Conservation (phyloP, 2,329 filamentous ascomycete species). For the Nemania bipapillata region DNA sequence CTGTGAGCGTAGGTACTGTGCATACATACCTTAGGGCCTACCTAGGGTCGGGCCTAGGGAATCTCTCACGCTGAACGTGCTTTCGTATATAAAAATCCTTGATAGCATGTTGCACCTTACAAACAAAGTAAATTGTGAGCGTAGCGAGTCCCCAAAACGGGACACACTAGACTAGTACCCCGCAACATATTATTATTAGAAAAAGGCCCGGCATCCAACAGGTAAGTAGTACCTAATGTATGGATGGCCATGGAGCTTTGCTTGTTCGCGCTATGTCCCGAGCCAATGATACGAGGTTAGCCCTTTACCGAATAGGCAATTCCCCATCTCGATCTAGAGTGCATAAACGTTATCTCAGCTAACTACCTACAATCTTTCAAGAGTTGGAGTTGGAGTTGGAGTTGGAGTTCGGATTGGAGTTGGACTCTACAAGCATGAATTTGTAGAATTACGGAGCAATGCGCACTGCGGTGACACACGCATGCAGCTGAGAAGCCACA, state of each 20-base stretch:
- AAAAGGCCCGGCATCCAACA: background rate
- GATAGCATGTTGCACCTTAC: background rate
- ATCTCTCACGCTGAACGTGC: background rate
- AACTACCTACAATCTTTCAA: background rate
- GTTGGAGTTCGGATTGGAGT: no score
- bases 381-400: background rate
- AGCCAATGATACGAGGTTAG: background rate
- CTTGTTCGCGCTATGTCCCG: background rate
- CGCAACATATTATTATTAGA: background rate
- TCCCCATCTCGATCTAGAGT: background rate
- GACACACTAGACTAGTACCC: background rate
- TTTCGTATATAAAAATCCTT: background rate
- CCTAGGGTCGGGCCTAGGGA: no score
- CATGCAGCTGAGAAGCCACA: background rate
- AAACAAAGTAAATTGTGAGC: background rate
- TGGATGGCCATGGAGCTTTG: background rate
- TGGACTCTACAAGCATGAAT: no score
- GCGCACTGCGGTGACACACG: background rate
- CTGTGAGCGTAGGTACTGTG: background rate
- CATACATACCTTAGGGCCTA: background rate
- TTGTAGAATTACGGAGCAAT: no score
- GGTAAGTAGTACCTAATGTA: no score
- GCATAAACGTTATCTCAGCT: constrained; percentile 1
- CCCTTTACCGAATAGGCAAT: background rate
- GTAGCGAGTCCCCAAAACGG: background rate